Conservation (phyloP, 2,329 filamentous ascomycete species). For the Penicillium brevicompactum region DNA sequence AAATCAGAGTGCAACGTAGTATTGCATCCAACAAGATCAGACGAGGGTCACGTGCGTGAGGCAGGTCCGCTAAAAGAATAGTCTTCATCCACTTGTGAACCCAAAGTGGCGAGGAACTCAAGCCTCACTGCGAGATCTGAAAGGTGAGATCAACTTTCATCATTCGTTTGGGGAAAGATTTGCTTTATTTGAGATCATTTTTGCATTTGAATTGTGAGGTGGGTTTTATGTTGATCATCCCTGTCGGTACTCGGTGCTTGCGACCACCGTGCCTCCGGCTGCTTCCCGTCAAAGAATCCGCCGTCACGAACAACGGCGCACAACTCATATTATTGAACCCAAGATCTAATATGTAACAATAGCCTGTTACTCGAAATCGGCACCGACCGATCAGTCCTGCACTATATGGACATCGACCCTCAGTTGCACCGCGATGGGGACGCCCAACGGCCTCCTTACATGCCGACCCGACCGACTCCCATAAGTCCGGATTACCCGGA, state of each 20-base stretch:
- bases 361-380: background rate
- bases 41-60: slow-evolving; percentile 1
- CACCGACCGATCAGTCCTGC: background rate
- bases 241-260: slow-evolving; percentile 27
- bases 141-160: background rate
- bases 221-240: slow-evolving; percentile 4
- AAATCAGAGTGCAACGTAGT: background rate
- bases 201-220: background rate
- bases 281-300: background rate
- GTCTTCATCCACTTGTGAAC: background rate
- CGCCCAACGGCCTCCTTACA: slow-evolving; percentile 10
- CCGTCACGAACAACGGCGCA: background rate
- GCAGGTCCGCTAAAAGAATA: background rate
- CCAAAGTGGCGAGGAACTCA: background rate
- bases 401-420: slow-evolving; percentile 38
- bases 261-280: slow-evolving; percentile 20
- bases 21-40: background rate
- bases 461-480: slow-evolving; percentile 10
- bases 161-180: background rate
- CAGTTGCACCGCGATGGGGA: slow-evolving; percentile 29
- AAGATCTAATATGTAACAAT: slow-evolving; percentile 1
- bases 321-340: background rate
- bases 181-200: background rate
- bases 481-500: slow-evolving; percentile 29
- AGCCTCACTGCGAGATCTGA: background rate